Base-by-base conservation (phyloP, 768 basidiomycete species). In the Calocybe cyanea region DNA sequence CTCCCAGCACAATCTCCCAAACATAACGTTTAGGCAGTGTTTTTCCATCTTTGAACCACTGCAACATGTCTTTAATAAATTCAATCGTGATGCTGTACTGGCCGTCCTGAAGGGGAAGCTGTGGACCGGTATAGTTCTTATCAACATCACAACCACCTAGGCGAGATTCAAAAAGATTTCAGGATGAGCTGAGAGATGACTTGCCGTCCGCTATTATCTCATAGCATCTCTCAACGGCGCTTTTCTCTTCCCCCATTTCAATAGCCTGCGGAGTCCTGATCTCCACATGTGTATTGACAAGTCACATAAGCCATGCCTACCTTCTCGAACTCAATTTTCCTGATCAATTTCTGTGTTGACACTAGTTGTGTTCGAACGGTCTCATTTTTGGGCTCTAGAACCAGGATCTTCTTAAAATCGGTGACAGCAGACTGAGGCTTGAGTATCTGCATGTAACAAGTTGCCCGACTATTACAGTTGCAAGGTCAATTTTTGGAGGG, bases 1-100 rank as follows among this genome's bases (percentile, higher is more conserved):
- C 92, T 8, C 89, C 92, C 13, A 99, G 72, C 18, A 93, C 77
- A 54, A 99, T 97, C 68, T 98, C 92, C 94, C 92, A 97, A 20
- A 85, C 92, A 49, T 92, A 86, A 65, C 94, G 77, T 64, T 84
- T 83, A 3, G 92, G 82, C 38, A 98, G 67, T n/a, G 85, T 75
- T 63, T 96, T 96, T n/a, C 92, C 93, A 35, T 83, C 78, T 70
- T 93, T 94, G 69, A 96, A 98, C 83, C 83, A 90, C 51, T 83
- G 71, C 39, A 96, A 82, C 92, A 98, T 93, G 31, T 69, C 75
- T 52, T 77, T 75, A 50, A 99, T 72, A 63, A 97, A 99, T 43
- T 84, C 76, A 30, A 76, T 63, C 19, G 83, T 88, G 52, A 94
- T 87, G 39, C 63, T 69, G 65, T 80, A 92, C 67, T 83, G 81